Conservation (phyloP, 2,329 filamentous ascomycete species). For the Arthrobotrys entomopaga region DNA sequence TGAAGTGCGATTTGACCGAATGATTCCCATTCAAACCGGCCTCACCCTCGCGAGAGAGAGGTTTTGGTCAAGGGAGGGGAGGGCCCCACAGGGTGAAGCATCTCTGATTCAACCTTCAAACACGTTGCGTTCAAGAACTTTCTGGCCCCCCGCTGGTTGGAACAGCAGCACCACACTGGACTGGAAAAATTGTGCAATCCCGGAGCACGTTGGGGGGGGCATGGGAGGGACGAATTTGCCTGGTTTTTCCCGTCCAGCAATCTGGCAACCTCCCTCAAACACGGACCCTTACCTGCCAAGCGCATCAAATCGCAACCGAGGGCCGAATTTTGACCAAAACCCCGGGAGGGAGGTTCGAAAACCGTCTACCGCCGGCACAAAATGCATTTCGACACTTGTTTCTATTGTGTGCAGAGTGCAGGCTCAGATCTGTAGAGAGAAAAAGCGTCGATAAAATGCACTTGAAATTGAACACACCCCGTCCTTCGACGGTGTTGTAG, state of each 20-base stretch:
- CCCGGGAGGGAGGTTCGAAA: background rate
- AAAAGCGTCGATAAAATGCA: constrained; percentile 4
- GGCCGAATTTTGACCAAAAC: background rate
- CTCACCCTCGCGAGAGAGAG: background rate
- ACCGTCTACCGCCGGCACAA: constrained; percentile 6
- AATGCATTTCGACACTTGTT: background rate
- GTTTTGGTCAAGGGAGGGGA: constrained; percentile 10
- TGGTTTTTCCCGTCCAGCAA: constrained; percentile 13
- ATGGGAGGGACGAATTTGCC: too few species aligned
- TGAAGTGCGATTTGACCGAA: constrained; percentile 16
- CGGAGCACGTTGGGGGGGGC: background rate
- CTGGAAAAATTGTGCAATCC: constrained; percentile 4
- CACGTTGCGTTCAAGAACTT: constrained; percentile 38
- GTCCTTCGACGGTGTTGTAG: background rate
- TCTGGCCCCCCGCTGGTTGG: background rate
- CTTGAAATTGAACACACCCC: constrained; percentile 6
- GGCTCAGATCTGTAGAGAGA: background rate
- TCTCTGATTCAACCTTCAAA: constrained; percentile 55
- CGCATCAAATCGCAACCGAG: background rate
- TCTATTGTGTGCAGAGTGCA: background rate
- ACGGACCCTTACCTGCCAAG: constrained; percentile 6
- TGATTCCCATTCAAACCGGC: constrained; percentile 6
- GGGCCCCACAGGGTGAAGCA: constrained; percentile 52
- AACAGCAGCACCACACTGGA: too few species aligned
- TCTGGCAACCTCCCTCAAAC: constrained; percentile 18